Evolutionary conservation across 352 stramenopile genomes (phyloP).

Genomic region (Globisporangium iwayamae): DNA sequence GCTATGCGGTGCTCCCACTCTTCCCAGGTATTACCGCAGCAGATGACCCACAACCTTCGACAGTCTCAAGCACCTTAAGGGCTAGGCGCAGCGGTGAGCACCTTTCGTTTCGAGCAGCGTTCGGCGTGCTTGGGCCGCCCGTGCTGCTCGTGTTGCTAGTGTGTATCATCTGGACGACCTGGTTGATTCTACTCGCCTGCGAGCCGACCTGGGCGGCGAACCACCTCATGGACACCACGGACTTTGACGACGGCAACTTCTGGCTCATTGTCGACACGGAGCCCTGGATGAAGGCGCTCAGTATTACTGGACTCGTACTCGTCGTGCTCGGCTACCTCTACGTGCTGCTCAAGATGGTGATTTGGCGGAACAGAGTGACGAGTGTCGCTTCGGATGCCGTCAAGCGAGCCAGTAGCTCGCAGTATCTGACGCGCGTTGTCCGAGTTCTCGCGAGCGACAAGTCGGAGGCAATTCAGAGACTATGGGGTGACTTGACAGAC

Average conservation of each 20-base stretch:
- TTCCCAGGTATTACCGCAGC: not conserved
- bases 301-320: constrained; percentile 10
- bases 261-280: constrained; percentile 32
- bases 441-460: not conserved
- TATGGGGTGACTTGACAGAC: not conserved
- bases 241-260: constrained; percentile 47
- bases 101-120: constrained; percentile 19
- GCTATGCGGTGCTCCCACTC: not conserved
- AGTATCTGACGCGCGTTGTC: not conserved
- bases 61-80: not conserved
- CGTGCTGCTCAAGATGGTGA: constrained; percentile 24
- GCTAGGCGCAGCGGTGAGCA: not conserved
- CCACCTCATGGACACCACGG: constrained; percentile 41
- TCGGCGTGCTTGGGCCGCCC: constrained; percentile 17
- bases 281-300: constrained; percentile 12
- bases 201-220: constrained; percentile 32
- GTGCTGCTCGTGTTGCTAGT: constrained; percentile 18
- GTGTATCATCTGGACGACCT: constrained; percentile 28
- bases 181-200: constrained; percentile 26
- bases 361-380: constrained; percentile 5
- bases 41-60: not conserved
- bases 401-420: not conserved
- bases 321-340: constrained; percentile 22
- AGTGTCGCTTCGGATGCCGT: not conserved
- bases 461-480: not conserved